Evolutionary conservation across 768 basidiomycete genomes (phyloP).

Genomic region (Phlebiopsis flavidoalba): DNA sequence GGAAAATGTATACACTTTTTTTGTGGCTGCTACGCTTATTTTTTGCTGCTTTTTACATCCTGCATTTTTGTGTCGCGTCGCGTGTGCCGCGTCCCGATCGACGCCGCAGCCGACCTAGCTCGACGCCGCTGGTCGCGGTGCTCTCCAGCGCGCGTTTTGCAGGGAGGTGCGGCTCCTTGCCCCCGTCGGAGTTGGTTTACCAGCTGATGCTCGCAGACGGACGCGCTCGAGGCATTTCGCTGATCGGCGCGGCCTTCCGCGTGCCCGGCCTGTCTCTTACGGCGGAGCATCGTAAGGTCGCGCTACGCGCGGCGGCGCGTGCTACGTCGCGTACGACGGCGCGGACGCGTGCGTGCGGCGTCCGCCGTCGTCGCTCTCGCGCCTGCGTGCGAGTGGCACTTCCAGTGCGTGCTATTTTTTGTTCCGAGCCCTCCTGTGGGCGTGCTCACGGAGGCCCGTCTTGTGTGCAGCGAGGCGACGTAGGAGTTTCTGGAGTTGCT

Average conservation of each 20-base stretch:
- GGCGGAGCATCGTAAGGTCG: conserved; percentile 6
- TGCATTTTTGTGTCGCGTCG: background rate
- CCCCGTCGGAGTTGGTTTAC: background rate
- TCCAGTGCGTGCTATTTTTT: conserved; percentile 5
- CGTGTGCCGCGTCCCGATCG: background rate
- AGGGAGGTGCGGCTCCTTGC: conserved; percentile 14
- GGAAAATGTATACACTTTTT: background rate
- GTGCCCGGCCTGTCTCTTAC: background rate
- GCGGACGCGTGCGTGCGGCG: conserved; percentile 7
- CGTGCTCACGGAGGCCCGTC: too few relatives aligned
- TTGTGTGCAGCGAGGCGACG: conserved; percentile 6
- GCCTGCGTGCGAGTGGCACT: conserved; percentile 11
- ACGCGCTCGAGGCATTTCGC: conserved; percentile 9
- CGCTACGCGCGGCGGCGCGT: conserved; percentile 7
- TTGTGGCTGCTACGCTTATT: background rate
- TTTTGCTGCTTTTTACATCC: background rate
- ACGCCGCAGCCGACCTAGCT: conserved; percentile 13
- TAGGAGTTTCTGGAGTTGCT: conserved; percentile 1
- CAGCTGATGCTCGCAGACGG: conserved; percentile 1
- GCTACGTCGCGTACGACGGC: conserved; percentile 4
- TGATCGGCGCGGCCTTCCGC: conserved; percentile 2
- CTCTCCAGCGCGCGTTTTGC: conserved; percentile 17
- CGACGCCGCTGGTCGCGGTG: conserved; percentile 13
- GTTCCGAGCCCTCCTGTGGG: too few relatives aligned
- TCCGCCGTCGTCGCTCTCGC: conserved; percentile 8